Conservation (phyloP, 805 yeast genomes). For the Ogataea minuta region DNA sequence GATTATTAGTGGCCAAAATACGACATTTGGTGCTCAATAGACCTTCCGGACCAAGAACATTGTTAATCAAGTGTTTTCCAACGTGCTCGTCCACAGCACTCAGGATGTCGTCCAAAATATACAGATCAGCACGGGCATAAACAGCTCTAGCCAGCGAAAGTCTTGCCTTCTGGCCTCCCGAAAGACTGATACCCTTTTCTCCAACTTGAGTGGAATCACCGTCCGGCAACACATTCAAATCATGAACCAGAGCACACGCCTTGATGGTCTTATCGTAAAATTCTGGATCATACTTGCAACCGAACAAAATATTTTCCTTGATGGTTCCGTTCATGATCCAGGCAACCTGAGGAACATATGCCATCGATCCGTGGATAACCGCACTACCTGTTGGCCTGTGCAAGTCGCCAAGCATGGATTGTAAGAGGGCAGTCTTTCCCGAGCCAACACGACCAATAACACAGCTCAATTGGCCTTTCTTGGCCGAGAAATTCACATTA, state of each 20-base stretch:
- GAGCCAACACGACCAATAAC: slow-evolving; percentile 88
- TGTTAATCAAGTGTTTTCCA: slow-evolving; percentile 75
- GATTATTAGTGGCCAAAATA: slow-evolving; percentile 82
- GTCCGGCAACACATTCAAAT: slow-evolving; percentile 71
- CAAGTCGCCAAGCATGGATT: slow-evolving; percentile 79
- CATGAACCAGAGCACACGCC: slow-evolving; percentile 84
- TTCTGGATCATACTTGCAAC: slow-evolving; percentile 73
- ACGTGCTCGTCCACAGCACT: slow-evolving; percentile 98
- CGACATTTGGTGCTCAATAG: slow-evolving; percentile 70
- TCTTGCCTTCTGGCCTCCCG: slow-evolving; percentile 97
- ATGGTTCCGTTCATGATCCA: slow-evolving; percentile 96
- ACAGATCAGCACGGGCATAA: slow-evolving; percentile 86
- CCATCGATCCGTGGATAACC: slow-evolving; percentile 69
- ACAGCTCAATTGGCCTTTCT: slow-evolving; percentile 78
- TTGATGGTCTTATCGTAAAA: slow-evolving; percentile 76
- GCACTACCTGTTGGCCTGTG: slow-evolving; percentile 74
- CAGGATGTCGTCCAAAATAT: slow-evolving; percentile 83
- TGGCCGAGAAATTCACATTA: slow-evolving; percentile 59
- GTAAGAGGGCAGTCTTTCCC: slow-evolving; percentile 83
- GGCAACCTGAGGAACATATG: slow-evolving; percentile 89
- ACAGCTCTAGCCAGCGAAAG: slow-evolving; percentile 91
- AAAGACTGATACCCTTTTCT: slow-evolving; percentile 89
- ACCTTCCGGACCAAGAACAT: slow-evolving; percentile 81
- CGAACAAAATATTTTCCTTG: slow-evolving; percentile 83
- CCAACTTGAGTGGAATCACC: slow-evolving; percentile 92